Evolutionary conservation across 1,284 basidiomycete species (phyloP).

Genomic region (Hemileia vastatrix): DNA sequence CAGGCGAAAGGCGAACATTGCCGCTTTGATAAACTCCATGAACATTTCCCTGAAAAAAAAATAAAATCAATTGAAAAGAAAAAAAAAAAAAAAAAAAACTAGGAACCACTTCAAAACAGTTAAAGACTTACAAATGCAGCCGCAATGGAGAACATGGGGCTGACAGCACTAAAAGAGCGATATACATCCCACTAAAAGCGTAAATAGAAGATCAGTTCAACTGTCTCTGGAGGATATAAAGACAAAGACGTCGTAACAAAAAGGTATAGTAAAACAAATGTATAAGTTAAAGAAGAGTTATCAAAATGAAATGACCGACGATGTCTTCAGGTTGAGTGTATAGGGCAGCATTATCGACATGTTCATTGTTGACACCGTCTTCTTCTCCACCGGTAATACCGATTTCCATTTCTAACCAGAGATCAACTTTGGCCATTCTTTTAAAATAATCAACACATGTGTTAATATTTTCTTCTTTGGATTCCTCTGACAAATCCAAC

Average conservation of each 20-base stretch:
- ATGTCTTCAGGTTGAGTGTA: conserved; percentile 99
- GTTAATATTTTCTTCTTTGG: conserved; percentile 93
- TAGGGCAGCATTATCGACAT: conserved; percentile 81
- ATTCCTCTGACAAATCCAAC: conserved; percentile 97
- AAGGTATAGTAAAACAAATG: background rate
- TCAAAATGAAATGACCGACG: conserved; percentile 15
- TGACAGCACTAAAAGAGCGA: conserved; percentile 68
- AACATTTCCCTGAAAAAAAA: conserved; percentile 59
- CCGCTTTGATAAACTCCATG: conserved; percentile 91
- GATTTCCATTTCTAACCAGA: conserved; percentile 99
- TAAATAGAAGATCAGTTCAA: no score
- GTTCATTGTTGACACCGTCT: conserved; percentile 71
- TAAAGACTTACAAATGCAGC: conserved; percentile 66
- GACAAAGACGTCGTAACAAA: no score
- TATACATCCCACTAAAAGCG: conserved; percentile 63
- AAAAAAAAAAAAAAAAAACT: background rate
- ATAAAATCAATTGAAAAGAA: background rate
- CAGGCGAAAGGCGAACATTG: conserved; percentile 84
- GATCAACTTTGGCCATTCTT: conserved; percentile 81
- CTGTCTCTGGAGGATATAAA: no score
- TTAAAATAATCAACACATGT: conserved; percentile 91
- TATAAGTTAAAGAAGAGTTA: background rate
- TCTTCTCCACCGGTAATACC: conserved; percentile 99
- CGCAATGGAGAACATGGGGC: conserved; percentile 92
- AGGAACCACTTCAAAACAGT: background rate